Conservation (phyloP, 371 early-diverging fungal genomes). For the Mucor plumbeus region DNA sequence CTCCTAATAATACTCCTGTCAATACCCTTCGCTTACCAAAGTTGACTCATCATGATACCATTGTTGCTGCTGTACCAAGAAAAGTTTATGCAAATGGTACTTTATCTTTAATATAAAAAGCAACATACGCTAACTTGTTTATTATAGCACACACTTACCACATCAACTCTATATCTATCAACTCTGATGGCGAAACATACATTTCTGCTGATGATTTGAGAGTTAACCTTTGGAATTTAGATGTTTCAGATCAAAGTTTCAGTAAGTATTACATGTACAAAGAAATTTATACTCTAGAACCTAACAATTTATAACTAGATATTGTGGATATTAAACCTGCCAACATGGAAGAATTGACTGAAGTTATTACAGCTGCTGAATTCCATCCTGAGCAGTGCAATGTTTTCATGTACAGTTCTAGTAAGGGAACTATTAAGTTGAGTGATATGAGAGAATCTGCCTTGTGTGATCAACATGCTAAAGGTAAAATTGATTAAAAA, state of each 20-base stretch:
- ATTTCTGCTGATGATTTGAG: constrained; percentile 98
- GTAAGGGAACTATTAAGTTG: constrained; percentile 97
- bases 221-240: constrained; percentile 98
- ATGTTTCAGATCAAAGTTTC: constrained; percentile 96
- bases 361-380: constrained; percentile 99
- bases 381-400: constrained; percentile 98
- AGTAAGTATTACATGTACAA: constrained; percentile 82
- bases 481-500: constrained; percentile 59
- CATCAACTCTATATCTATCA: constrained; percentile 98
- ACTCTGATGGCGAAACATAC: constrained; percentile 96
- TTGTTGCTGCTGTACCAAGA: constrained; percentile 94
- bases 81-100: constrained; percentile 89
- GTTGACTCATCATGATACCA: constrained; percentile 90
- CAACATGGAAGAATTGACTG: constrained; percentile 99
- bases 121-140: constrained; percentile 24
- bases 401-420: constrained; percentile 97
- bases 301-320: constrained; percentile 61
- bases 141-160: constrained; percentile 95
- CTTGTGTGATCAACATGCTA: constrained; percentile 92
- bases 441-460: constrained; percentile 97
- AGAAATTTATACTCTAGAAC: constrained; percentile 39
- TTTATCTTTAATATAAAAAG: not conserved
- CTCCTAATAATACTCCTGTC: constrained; percentile 14
- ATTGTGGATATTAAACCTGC: constrained; percentile 99
- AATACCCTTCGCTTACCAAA: constrained; percentile 79